Evolutionary conservation across 1,284 basidiomycete genomes (phyloP).

Genomic region (Somion occarium): DNA sequence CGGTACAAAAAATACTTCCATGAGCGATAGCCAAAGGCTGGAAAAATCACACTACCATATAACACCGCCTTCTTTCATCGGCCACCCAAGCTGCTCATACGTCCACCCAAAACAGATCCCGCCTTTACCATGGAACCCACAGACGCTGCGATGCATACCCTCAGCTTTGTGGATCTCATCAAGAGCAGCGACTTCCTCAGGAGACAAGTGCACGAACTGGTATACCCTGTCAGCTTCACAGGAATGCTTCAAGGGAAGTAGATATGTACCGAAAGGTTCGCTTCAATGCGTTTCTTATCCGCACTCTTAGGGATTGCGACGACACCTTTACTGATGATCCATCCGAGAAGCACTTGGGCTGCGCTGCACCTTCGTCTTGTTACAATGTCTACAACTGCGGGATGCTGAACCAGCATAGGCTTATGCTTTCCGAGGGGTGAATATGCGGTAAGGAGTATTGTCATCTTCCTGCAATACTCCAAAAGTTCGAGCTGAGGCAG

Average conservation of each 20-base stretch:
- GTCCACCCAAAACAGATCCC: conserved; percentile 7
- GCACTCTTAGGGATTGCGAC: conserved; percentile 45
- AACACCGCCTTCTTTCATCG: conserved; percentile 2
- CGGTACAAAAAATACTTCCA: too few species aligned
- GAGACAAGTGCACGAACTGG: conserved; percentile 1
- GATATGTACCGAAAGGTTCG: conserved; percentile 1
- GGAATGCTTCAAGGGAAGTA: too few species aligned
- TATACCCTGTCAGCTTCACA: too few species aligned
- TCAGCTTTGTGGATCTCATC: neutral
- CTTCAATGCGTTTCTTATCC: conserved; percentile 17
- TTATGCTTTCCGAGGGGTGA: conserved; percentile 49
- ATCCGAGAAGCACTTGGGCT: conserved; percentile 49
- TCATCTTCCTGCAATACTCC: conserved; percentile 48
- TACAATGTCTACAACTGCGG: conserved; percentile 39
- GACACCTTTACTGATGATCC: conserved; percentile 39
- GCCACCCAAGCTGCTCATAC: conserved; percentile 10
- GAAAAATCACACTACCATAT: too few species aligned
- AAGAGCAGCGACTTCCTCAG: conserved; percentile 4
- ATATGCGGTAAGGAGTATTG: conserved; percentile 66
- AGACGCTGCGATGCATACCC: conserved; percentile 1
- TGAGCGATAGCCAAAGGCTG: too few species aligned
- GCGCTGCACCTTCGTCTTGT: conserved; percentile 37
- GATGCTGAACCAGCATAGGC: conserved; percentile 20
- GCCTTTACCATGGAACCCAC: neutral
- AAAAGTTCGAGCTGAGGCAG: conserved; percentile 53